These are phyloP conservation scores for Nakazawaea anatomiae DNA, from an alignment of 805 yeast species.

Conservation along the genomic window DNA sequence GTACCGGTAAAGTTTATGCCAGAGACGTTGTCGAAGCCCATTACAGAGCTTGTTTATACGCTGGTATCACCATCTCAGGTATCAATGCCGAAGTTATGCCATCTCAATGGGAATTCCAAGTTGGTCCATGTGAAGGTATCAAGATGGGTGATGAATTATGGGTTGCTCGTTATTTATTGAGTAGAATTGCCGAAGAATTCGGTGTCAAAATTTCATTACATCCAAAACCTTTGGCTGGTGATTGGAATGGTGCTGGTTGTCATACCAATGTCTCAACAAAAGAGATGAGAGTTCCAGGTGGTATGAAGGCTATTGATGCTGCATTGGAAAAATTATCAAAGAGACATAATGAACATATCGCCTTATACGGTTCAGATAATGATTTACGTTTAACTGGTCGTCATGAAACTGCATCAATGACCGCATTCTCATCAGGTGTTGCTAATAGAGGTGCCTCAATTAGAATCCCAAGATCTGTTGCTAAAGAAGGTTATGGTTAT, in stretches of 20 bases:
- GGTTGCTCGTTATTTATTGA: conserved; percentile 89
- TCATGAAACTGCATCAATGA: conserved; percentile 96
- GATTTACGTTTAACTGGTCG: conserved; percentile 95
- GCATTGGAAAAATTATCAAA: conserved; percentile 90
- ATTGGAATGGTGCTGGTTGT: conserved; percentile 99
- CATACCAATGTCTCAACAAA: conserved; percentile 97
- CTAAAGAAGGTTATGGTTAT: conserved; percentile 96
- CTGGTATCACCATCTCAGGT: conserved; percentile 90
- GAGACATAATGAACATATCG: conserved; percentile 96
- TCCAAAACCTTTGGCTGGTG: conserved; percentile 98
- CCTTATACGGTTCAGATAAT: conserved; percentile 92
- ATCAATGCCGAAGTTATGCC: conserved; percentile 99
- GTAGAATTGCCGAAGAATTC: conserved; percentile 96
- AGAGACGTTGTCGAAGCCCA: conserved; percentile 98
- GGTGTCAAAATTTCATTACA: conserved; percentile 98
- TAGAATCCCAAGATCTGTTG: conserved; percentile 98
- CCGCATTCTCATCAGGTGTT: conserved; percentile 90
- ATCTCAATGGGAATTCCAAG: conserved; percentile 99
- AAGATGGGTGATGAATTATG: conserved; percentile 96
- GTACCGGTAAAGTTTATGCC: conserved; percentile 96
- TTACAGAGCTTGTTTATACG: conserved; percentile 94
- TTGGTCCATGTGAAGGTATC: conserved; percentile 96
- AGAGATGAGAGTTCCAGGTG: conserved; percentile 90
- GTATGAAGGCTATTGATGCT: conserved; percentile 88
- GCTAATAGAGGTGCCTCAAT: conserved; percentile 99